These are phyloP conservation scores for Mortierella sp. DNA, from an alignment of 371 early-diverging fungal genomes.

Conservation along the genomic window DNA sequence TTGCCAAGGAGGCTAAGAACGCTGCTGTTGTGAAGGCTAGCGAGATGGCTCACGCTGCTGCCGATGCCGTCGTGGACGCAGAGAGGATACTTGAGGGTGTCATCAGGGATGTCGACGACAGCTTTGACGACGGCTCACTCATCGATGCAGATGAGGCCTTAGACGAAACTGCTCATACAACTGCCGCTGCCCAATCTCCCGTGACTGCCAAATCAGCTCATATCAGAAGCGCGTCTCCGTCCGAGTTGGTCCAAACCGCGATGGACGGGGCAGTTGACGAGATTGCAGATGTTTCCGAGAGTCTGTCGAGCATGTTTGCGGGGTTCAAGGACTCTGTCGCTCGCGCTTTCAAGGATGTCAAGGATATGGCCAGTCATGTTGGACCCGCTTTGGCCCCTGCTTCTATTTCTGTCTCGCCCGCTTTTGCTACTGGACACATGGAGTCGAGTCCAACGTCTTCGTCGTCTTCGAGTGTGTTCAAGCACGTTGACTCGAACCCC, in stretches of 20 bases:
- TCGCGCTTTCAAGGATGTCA: conserved; percentile 5
- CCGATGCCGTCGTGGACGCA: neutral
- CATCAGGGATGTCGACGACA: neutral
- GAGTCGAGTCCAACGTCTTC: neutral
- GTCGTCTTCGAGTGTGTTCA: neutral
- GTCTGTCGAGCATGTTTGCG: conserved; percentile 7
- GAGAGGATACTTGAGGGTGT: neutral
- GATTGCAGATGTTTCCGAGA: neutral
- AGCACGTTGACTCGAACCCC: neutral
- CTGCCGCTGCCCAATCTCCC: neutral
- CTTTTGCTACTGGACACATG: neutral
- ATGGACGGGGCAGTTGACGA: neutral
- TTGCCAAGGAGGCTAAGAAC: neutral
- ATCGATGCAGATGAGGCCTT: neutral
- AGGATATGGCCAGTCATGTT: neutral
- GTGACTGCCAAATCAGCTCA: neutral
- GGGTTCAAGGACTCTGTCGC: conserved; percentile 11
- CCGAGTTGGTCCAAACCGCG: neutral
- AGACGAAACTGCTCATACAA: neutral
- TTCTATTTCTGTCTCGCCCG: neutral
- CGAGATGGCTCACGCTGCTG: neutral
- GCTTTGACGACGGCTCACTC: neutral
- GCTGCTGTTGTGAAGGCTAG: neutral
- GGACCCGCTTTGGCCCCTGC: neutral
- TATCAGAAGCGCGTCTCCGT: neutral